phyloP scores from a whole-genome alignment of 2,329 filamentous ascomycete genomes.

The Aspergillus clavatus region DNA sequence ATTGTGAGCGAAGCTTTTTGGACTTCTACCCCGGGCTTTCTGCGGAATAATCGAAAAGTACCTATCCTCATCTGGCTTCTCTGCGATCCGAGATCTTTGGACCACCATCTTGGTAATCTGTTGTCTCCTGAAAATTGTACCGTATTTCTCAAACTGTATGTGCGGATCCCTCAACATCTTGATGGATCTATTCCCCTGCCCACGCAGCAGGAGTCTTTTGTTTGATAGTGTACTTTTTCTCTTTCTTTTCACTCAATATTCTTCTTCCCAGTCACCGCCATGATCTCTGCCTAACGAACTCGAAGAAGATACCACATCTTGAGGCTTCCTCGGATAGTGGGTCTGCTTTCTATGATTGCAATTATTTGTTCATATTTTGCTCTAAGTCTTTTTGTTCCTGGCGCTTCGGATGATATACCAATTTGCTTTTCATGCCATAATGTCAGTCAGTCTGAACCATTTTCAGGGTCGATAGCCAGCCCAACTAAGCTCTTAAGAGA shows the following conservation, averaged over 20 bases:
- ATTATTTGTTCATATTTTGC: slow-evolving; percentile 9
- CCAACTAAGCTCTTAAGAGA: too few species aligned
- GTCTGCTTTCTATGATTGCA: slow-evolving; percentile 4
- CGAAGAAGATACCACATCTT: background rate
- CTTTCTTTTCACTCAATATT: slow-evolving; percentile 9
- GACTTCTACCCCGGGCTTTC: slow-evolving; percentile 28
- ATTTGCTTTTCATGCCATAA: slow-evolving; percentile 16
- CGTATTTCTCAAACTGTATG: slow-evolving; percentile 23
- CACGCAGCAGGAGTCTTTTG: slow-evolving; percentile 7
- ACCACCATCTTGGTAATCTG: slow-evolving; percentile 17
- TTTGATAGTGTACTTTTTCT: slow-evolving; percentile 20
- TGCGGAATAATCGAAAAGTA: slow-evolving; percentile 36
- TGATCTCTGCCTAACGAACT: background rate
- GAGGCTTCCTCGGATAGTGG: background rate
- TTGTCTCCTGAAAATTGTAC: slow-evolving; percentile 18
- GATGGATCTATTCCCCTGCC: slow-evolving; percentile 10
- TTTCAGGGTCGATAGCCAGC: too few species aligned
- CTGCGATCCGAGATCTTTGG: slow-evolving; percentile 16
- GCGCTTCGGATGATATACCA: slow-evolving; percentile 26
- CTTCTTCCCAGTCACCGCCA: slow-evolving; percentile 5
- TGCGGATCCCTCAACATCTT: slow-evolving; percentile 9
- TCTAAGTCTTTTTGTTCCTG: slow-evolving; percentile 10
- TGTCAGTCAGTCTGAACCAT: background rate
- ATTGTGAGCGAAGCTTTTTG: slow-evolving; percentile 26
- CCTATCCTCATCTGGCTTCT: slow-evolving; percentile 20